Conservation (phyloP, 805 yeast genomes). For the Kodamaea kakaduensis region DNA sequence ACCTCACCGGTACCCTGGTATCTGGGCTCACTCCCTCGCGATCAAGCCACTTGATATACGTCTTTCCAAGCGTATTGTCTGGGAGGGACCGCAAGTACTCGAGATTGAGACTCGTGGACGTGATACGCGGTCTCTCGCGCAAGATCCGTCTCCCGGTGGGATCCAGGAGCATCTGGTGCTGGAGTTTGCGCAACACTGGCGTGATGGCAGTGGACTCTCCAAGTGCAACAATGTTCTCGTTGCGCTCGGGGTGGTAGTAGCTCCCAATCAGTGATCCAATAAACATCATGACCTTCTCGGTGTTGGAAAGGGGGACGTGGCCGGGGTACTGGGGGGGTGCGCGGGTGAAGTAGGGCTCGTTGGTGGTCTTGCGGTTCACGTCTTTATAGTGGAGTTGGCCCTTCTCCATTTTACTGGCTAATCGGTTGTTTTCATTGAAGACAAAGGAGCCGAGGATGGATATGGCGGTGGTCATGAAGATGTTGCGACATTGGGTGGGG, state of each 20-base stretch:
- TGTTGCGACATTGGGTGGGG: slow-evolving; percentile 7
- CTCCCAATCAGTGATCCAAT: slow-evolving; percentile 76
- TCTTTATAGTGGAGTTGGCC: slow-evolving; percentile 44
- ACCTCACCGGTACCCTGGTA: slow-evolving; percentile 83
- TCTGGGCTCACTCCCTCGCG: slow-evolving; percentile 91
- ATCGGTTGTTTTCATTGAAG: slow-evolving; percentile 42
- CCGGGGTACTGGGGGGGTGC: slow-evolving; percentile 57
- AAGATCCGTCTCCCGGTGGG: slow-evolving; percentile 73
- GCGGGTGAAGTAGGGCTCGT: slow-evolving; percentile 33
- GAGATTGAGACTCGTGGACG: slow-evolving; percentile 64
- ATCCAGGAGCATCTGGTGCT: slow-evolving; percentile 71
- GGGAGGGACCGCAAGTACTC: slow-evolving; percentile 59
- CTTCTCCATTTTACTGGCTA: slow-evolving; percentile 59
- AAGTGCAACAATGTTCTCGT: slow-evolving; percentile 70
- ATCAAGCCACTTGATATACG: slow-evolving; percentile 79
- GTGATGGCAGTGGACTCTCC: slow-evolving; percentile 90
- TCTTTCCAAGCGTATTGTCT: slow-evolving; percentile 66
- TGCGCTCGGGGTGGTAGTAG: slow-evolving; percentile 68
- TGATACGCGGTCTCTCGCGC: slow-evolving; percentile 77
- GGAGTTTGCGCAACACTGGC: slow-evolving; percentile 56
- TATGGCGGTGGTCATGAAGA: slow-evolving; percentile 17
- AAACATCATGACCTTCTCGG: slow-evolving; percentile 64
- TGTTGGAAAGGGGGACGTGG: slow-evolving; percentile 66
- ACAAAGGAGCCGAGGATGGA: slow-evolving; percentile 25
- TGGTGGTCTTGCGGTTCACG: slow-evolving; percentile 24